Percentiles rank a stretch among this genome's conserved stretches.
phyloP scores from a whole-genome alignment of 345 rosid species.

The Kandelia obovata region DNA sequence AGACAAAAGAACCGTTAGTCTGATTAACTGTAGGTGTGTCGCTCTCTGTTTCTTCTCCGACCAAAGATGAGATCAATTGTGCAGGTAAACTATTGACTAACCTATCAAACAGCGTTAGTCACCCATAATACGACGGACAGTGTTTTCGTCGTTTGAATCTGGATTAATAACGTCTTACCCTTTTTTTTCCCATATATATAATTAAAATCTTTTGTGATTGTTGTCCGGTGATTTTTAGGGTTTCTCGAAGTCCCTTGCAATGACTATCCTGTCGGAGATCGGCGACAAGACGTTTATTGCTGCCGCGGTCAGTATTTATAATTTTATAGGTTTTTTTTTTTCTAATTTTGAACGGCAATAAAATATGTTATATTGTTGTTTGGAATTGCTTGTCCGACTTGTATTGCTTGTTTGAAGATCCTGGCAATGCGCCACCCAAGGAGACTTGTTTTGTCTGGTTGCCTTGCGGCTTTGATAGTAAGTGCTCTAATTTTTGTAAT shows the following conservation, averaged over 20 bases:
- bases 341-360: not conserved
- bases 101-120: not conserved
- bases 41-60: not conserved
- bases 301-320: constrained; percentile 70
- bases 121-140: not conserved
- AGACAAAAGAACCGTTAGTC: too few species aligned
- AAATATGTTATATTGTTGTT: not conserved
- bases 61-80: constrained; percentile 55
- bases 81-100: constrained; percentile 39
- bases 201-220: constrained; percentile 3
- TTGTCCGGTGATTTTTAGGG: constrained; percentile 41
- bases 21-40: too few species aligned
- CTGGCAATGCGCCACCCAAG: constrained; percentile 98
- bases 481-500: constrained; percentile 21
- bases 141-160: not conserved
- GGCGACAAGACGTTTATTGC: constrained; percentile 99
- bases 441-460: constrained; percentile 89
- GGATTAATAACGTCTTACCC: not conserved
- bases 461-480: constrained; percentile 68
- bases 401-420: constrained; percentile 49
- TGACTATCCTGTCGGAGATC: constrained; percentile 94
- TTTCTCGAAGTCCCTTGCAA: constrained; percentile 89
- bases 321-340: not conserved
- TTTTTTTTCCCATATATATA: not conserved
- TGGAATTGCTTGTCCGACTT: constrained; percentile 6